Conservation (phyloP, 169 alveolate species). For the Plasmodium ovale region DNA sequence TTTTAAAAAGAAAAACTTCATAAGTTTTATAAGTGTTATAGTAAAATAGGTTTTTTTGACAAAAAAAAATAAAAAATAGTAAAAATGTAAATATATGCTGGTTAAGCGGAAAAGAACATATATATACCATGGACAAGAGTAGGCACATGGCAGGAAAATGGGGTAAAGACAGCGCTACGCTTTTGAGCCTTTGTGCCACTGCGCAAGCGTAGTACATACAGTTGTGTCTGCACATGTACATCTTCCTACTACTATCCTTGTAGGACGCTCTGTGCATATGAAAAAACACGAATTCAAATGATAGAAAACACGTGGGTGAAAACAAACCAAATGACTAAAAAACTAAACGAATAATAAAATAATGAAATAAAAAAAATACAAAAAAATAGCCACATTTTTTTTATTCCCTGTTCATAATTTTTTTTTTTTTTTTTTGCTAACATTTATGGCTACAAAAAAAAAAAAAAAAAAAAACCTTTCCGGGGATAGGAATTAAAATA, state of each 20-base stretch:
- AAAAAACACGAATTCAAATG: not conserved
- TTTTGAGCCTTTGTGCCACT: too few relatives aligned
- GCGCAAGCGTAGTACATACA: too few relatives aligned
- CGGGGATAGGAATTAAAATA: constrained; percentile 1
- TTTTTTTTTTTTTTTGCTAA: constrained; percentile 1
- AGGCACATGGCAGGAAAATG: too few relatives aligned
- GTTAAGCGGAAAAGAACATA: not conserved
- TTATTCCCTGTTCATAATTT: not conserved
- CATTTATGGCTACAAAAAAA: not conserved
- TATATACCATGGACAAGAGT: not conserved
- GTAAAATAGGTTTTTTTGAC: constrained; percentile 4
- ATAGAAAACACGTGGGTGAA: not conserved
- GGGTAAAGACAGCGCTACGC: too few relatives aligned
- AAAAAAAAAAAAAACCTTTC: not conserved
- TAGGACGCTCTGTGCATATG: too few relatives aligned
- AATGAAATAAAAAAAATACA: not conserved
- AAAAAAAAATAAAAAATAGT: not conserved
- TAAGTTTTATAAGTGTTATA: constrained; percentile 38
- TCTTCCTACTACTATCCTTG: too few relatives aligned
- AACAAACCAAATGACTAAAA: too few relatives aligned
- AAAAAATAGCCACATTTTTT: not conserved
- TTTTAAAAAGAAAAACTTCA: constrained; percentile 13
- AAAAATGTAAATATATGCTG: not conserved
- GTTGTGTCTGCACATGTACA: too few relatives aligned
- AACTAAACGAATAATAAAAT: too few relatives aligned